Evolutionary conservation across 2,329 filamentous ascomycete genomes (phyloP).

Genomic region (Aspergillus texensis): DNA sequence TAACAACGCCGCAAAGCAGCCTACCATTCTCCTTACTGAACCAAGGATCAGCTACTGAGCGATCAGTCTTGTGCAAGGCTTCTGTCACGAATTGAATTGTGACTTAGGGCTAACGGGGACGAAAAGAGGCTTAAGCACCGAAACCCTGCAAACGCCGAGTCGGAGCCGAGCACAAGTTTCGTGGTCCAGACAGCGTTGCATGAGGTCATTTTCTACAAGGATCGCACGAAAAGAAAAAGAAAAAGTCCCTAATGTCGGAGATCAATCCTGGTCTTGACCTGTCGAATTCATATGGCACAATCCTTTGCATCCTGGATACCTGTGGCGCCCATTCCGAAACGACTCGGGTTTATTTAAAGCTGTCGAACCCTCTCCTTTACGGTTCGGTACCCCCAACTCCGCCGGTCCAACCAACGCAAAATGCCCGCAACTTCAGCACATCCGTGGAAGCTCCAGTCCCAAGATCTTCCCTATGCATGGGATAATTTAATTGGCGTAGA

Average conservation of each 20-base stretch:
- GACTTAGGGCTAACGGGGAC: background rate
- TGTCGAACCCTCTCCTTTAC: background rate
- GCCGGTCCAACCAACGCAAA: background rate
- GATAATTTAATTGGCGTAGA: background rate
- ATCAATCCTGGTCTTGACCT: background rate
- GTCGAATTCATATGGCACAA: constrained; percentile 1
- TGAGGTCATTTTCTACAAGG: constrained; percentile 2
- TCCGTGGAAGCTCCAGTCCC: background rate
- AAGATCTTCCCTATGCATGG: constrained; percentile 2
- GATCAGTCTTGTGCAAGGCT: background rate
- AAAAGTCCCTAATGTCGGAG: constrained; percentile 3
- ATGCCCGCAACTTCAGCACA: background rate
- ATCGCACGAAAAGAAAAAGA: background rate
- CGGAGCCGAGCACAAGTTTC: background rate
- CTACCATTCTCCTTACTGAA: background rate
- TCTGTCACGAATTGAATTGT: background rate
- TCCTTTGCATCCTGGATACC: background rate
- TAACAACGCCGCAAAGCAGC: background rate
- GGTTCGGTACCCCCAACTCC: background rate
- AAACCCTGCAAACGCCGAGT: background rate
- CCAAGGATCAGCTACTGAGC: background rate
- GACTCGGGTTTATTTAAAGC: background rate
- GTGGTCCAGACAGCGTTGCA: background rate
- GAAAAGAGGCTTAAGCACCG: background rate
- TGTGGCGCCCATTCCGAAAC: background rate